Conservation (phyloP, 2,329 filamentous ascomycete species). For the Monilinia fructigena region DNA sequence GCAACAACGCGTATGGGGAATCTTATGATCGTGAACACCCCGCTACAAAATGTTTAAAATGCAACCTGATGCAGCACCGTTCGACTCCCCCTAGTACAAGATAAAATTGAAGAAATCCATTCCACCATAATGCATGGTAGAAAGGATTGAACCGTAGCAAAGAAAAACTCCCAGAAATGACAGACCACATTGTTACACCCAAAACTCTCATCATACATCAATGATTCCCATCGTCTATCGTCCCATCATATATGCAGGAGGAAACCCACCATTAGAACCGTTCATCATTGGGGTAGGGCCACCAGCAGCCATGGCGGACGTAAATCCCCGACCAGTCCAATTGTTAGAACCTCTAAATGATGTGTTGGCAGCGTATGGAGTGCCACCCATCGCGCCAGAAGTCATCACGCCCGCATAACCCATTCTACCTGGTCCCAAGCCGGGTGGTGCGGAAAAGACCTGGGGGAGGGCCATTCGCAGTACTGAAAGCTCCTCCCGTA, state of each 20-base stretch:
- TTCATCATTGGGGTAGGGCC: constrained; percentile 36
- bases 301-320: constrained; percentile 38
- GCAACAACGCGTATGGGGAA: constrained; percentile 40
- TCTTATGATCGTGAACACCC: constrained; percentile 40
- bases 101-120: constrained; percentile 27
- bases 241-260: constrained; percentile 42
- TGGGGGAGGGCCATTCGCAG: constrained; percentile 69
- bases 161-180: constrained; percentile 29
- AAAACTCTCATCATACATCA: constrained; percentile 5
- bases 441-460: constrained; percentile 73
- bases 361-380: constrained; percentile 31
- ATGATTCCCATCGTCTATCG: constrained; percentile 33
- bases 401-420: constrained; percentile 33
- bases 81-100: constrained; percentile 33
- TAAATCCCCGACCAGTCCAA: constrained; percentile 36
- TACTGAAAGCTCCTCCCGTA: constrained; percentile 36
- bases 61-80: constrained; percentile 36
- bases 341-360: constrained; percentile 35
- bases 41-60: constrained; percentile 37
- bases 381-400: constrained; percentile 31
- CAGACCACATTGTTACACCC: constrained; percentile 12
- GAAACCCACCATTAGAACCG: constrained; percentile 37
- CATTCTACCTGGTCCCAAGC: constrained; percentile 50
- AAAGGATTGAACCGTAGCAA: constrained; percentile 9
- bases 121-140: constrained; percentile 12